Conservation (phyloP, 2,329 filamentous ascomycete genomes). For the Diaporthe citriasiana region DNA sequence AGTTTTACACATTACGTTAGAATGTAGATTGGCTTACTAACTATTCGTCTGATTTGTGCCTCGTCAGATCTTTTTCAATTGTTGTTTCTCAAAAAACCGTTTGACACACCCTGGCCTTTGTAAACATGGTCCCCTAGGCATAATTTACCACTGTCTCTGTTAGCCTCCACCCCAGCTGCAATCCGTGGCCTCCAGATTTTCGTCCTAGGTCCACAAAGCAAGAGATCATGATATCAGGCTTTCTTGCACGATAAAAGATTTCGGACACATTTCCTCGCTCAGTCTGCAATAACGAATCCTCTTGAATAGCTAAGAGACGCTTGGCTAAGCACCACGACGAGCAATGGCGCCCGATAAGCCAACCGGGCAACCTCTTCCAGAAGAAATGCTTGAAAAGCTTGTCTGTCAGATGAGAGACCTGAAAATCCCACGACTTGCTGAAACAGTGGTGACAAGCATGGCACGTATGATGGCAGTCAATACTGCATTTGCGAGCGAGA, state of each 20-base stretch:
- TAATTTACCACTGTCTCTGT: neutral
- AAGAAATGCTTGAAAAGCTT: neutral
- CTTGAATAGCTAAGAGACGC: neutral
- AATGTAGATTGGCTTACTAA: neutral
- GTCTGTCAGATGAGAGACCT: neutral
- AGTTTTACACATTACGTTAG: neutral
- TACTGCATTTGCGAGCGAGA: no score
- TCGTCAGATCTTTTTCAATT: no score
- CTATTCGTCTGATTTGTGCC: neutral
- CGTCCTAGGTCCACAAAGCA: neutral
- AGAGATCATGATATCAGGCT: neutral
- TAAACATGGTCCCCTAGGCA: neutral
- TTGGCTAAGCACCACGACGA: neutral
- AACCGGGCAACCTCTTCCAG: neutral
- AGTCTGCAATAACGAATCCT: neutral
- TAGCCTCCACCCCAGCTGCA: neutral
- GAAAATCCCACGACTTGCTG: neutral
- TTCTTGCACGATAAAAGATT: neutral
- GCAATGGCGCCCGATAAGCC: neutral
- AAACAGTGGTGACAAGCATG: neutral
- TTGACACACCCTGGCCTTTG: neutral
- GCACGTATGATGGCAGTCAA: neutral
- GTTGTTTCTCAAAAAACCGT: neutral
- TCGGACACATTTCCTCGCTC: neutral
- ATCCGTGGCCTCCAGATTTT: neutral